Base-by-base conservation (phyloP, 139 green algal genomes). In the Zygnema cylindricum region DNA sequence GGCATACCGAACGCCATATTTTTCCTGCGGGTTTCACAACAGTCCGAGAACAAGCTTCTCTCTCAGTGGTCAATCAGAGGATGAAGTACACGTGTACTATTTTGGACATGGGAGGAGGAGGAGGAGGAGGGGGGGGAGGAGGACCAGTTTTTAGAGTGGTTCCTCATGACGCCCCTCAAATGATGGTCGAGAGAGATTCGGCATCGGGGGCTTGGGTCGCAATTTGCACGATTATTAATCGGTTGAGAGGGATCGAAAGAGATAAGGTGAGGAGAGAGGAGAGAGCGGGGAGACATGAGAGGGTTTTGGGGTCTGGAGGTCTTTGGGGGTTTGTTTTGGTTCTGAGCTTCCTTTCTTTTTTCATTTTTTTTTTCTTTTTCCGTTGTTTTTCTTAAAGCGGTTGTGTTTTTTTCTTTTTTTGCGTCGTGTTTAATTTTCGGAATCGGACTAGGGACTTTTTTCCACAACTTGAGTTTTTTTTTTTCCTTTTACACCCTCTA, bases 11-110 rank as follows among this genome's bases (percentile, higher is more conserved):
- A 25, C 84, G 84, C 21, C 84, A 89, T 76, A 90, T 89, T 22
- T 89, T 89, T 49, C 84, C 84, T 41, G 84, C 73, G 16, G 84
- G 84, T 33, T 86, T 89, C 84, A 91, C 3, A 21, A 90, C 76
- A 21, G 11, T 16, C n/a, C 33, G 84, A 43, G 84, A 89, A 33
- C 11, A 79, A 11, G 30, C 3, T 39, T 77, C 33, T 76, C 2
- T 88, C 21, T 11, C 71, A 49, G 16, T 82, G 38, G 7, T 76
- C 11, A 41, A 30, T 30, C 3, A 3, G 23, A 71, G 84, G 43
- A 90, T 33, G n/a, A 36, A 32, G 38, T 89, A 89, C 84, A 79
- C 23, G 16, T 77, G 33, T 76, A 76, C 69, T 30, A 89, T 89
- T 35, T 16, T 89, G 76, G 78, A 90, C 39, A n/a, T n/a, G n/a